phyloP scores from a whole-genome alignment of 2,329 filamentous ascomycete genomes.

The Huntiella abstrusa region DNA sequence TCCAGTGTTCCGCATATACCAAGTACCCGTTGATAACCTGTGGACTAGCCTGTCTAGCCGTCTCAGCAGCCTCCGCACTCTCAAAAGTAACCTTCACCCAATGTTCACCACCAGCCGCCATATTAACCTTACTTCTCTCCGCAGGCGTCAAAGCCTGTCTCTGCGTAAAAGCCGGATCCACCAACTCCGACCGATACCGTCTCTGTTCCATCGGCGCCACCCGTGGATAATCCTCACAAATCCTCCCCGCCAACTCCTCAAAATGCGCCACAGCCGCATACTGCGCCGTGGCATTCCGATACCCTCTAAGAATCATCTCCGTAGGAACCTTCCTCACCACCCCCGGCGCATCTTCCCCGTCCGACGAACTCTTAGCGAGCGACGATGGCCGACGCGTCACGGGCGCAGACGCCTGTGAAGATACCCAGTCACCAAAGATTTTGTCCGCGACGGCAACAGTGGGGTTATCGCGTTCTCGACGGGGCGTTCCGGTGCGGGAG shows the following conservation, averaged over 20 bases:
- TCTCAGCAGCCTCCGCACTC: slow-evolving; percentile 49
- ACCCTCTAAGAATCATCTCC: slow-evolving; percentile 75
- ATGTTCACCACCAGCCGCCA: slow-evolving; percentile 65
- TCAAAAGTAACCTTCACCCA: slow-evolving; percentile 85
- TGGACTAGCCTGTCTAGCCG: slow-evolving; percentile 50
- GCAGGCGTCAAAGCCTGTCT: slow-evolving; percentile 46
- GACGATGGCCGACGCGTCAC: slow-evolving; percentile 5
- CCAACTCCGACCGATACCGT: slow-evolving; percentile 55
- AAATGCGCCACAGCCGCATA: slow-evolving; percentile 83
- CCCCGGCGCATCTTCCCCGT: slow-evolving; percentile 14
- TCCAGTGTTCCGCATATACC: slow-evolving; percentile 53
- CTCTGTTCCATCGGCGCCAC: slow-evolving; percentile 54
- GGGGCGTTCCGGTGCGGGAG: slow-evolving; percentile 39
- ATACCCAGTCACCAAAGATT: slow-evolving; percentile 40
- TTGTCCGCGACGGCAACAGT: slow-evolving; percentile 42
- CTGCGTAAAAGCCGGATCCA: slow-evolving; percentile 52
- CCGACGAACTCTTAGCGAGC: slow-evolving; percentile 12
- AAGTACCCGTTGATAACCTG: slow-evolving; percentile 52
- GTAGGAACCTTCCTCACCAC: slow-evolving; percentile 28
- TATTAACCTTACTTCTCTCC: slow-evolving; percentile 62
- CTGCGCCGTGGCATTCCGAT: slow-evolving; percentile 42
- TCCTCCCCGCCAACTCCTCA: slow-evolving; percentile 66
- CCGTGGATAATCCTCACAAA: slow-evolving; percentile 86
- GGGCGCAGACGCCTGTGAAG: slow-evolving; percentile 22
- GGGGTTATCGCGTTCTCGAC: slow-evolving; percentile 38